Conservation (phyloP, 164 flowering plant species). For the Umbellularia californica region DNA sequence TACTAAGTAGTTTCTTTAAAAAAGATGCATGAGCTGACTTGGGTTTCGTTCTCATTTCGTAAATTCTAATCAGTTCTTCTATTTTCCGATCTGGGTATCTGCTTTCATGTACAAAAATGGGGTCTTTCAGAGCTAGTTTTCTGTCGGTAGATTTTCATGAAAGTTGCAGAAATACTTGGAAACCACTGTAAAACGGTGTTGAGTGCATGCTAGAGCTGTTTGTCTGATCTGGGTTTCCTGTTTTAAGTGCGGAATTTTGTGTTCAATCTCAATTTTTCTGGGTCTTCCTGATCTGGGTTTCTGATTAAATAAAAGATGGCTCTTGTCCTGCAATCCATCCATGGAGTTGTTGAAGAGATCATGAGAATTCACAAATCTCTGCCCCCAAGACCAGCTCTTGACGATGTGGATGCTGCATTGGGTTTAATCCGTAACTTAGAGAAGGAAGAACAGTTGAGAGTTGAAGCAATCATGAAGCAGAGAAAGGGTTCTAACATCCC, state of each 20-base stretch:
- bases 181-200: not conserved
- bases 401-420: conserved; percentile 62
- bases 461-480: conserved; percentile 41
- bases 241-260: conserved; percentile 3
- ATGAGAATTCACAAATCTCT: conserved; percentile 66
- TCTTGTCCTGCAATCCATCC: conserved; percentile 16
- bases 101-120: not conserved
- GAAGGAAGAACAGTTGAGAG: conserved; percentile 48
- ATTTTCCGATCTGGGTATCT: conserved; percentile 6
- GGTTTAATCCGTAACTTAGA: conserved; percentile 51
- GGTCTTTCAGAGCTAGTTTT: not conserved
- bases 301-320: conserved; percentile 16
- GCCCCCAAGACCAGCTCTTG: conserved; percentile 56
- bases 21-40: not conserved
- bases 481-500: conserved; percentile 29
- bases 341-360: conserved; percentile 55
- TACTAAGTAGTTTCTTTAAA: not conserved
- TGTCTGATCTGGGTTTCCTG: conserved; percentile 13
- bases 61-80: no score
- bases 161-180: not conserved
- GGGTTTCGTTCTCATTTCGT: not conserved
- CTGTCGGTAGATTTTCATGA: no score
- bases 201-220: not conserved
- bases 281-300: not conserved
- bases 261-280: not conserved